phyloP scores from a whole-genome alignment of 192 early-diverging fungal species.

The Linderina pennispora region DNA sequence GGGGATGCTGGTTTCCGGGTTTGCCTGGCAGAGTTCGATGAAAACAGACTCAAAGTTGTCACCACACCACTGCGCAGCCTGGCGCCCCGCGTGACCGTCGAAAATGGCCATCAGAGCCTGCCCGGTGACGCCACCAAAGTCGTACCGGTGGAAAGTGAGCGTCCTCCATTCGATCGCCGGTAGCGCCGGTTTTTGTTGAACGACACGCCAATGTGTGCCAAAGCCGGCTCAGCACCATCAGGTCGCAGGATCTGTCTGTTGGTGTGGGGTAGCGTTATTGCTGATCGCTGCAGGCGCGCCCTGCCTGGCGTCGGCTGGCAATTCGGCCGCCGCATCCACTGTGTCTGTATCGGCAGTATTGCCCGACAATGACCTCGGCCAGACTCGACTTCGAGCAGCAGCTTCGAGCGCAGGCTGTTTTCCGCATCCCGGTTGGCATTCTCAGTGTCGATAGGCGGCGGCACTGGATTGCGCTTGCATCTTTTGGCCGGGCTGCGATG shows the following conservation, averaged over 20 bases:
- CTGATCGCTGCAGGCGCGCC: background rate
- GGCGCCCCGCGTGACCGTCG: constrained; percentile 95
- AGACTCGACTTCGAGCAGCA: constrained; percentile 19
- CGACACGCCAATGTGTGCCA: constrained; percentile 36
- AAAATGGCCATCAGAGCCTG: constrained; percentile 93
- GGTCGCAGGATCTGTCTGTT: background rate
- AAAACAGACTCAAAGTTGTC: constrained; percentile 76
- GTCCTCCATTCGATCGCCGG: constrained; percentile 97
- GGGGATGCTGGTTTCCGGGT: constrained; percentile 57
- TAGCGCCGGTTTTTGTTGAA: constrained; percentile 70
- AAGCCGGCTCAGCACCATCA: constrained; percentile 3
- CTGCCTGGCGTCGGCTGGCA: no score
- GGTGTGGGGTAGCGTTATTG: background rate
- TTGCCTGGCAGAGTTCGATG: constrained; percentile 50
- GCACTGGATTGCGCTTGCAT: constrained; percentile 42
- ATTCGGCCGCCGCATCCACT: constrained; percentile 1
- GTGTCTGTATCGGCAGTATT: background rate
- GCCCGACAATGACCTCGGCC: no score
- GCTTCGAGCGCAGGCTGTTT: constrained; percentile 12
- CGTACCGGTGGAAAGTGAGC: constrained; percentile 80
- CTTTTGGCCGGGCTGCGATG: constrained; percentile 28
- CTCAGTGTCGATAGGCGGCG: constrained; percentile 43
- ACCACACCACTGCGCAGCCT: constrained; percentile 95
- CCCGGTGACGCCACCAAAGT: constrained; percentile 73
- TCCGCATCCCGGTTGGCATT: constrained; percentile 27